phyloP scores from a whole-genome alignment of 352 stramenopile genomes.

The Pythium sp. region DNA sequence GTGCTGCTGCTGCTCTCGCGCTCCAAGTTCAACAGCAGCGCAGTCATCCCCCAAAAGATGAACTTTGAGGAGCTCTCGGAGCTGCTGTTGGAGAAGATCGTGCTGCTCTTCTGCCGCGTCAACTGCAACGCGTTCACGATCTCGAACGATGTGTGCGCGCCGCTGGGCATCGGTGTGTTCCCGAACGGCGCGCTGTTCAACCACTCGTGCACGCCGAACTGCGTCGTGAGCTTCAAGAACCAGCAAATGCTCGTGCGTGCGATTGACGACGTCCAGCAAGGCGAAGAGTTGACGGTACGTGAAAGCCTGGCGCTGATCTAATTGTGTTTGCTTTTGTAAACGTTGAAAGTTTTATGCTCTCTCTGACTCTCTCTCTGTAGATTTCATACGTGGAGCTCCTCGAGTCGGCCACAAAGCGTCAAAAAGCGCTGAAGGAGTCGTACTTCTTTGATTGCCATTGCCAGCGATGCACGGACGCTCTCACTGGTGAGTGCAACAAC shows the following conservation, averaged over 20 bases:
- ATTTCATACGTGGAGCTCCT: constrained; percentile 76
- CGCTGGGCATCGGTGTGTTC: constrained; percentile 67
- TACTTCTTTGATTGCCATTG: constrained; percentile 77
- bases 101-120: constrained; percentile 62
- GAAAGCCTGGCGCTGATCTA: background rate
- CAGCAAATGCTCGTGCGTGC: constrained; percentile 46
- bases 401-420: constrained; percentile 36
- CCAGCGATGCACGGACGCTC: constrained; percentile 19
- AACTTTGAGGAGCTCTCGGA: constrained; percentile 30
- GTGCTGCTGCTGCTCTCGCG: constrained; percentile 48
- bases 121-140: constrained; percentile 85
- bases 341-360: background rate
- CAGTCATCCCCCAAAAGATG: background rate
- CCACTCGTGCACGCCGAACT: constrained; percentile 74
- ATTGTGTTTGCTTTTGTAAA: background rate
- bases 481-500: constrained; percentile 5
- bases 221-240: constrained; percentile 58
- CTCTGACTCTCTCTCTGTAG: constrained; percentile 5
- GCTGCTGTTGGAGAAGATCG: constrained; percentile 29
- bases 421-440: constrained; percentile 36
- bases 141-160: constrained; percentile 39
- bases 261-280: constrained; percentile 34
- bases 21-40: constrained; percentile 33
- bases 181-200: constrained; percentile 65
- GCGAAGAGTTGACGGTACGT: constrained; percentile 57